Percentiles rank a stretch among this genome's conserved stretches.
Conservation (phyloP, 495 filamentous ascomycete genomes). For the Penicillium coprophilum region DNA sequence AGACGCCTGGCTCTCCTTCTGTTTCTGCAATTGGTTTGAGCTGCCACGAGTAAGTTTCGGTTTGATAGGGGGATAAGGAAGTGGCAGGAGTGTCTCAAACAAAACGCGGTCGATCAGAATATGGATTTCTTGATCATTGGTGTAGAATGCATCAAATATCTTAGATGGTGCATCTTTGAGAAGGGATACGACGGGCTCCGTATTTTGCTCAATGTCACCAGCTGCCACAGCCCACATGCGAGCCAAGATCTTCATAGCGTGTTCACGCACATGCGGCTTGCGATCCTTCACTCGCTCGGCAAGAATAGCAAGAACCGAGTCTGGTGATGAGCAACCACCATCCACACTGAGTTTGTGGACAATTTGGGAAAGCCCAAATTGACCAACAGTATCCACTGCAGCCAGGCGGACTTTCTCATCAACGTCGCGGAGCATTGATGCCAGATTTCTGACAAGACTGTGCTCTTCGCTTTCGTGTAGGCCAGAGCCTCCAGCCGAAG, state of each 20-base stretch:
- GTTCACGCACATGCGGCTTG: constrained; percentile 75
- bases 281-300: constrained; percentile 87
- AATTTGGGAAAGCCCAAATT: constrained; percentile 73
- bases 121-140: constrained; percentile 86
- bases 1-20: constrained; percentile 50
- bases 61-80: constrained; percentile 80
- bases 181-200: constrained; percentile 68
- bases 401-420: constrained; percentile 91
- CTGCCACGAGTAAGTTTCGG: constrained; percentile 58
- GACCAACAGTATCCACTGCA: constrained; percentile 76
- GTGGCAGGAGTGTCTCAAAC: constrained; percentile 80
- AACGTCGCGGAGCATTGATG: constrained; percentile 76
- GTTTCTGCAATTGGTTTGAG: constrained; percentile 61
- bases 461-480: constrained; percentile 75
- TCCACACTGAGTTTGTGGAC: constrained; percentile 73
- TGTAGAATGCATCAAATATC: constrained; percentile 85
- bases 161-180: constrained; percentile 79
- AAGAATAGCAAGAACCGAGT: constrained; percentile 73
- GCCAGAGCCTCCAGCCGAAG: constrained; percentile 83
- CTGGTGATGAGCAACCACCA: constrained; percentile 66
- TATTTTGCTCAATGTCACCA: constrained; percentile 80
- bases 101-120: constrained; percentile 80
- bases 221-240: constrained; percentile 89
- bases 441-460: constrained; percentile 66
- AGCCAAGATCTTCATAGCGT: constrained; percentile 78